Evolutionary conservation across 768 basidiomycete species (phyloP).

Genomic region (Suillus discolor): DNA sequence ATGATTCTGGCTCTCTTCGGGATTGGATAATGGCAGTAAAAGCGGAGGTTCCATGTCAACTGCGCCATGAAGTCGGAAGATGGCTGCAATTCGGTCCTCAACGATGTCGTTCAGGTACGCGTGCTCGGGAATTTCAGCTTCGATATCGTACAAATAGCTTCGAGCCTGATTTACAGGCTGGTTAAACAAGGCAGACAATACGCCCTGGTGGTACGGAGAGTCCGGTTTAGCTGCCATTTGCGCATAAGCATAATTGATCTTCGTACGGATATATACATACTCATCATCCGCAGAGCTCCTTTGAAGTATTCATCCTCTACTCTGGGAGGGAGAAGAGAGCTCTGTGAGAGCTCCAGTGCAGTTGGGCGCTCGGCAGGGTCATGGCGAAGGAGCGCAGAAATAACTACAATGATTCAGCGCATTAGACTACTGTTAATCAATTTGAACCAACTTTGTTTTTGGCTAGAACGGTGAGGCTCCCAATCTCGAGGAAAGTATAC

Average conservation of each 20-base stretch:
- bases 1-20: constrained; percentile 63
- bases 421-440: neutral
- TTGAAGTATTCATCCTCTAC: constrained; percentile 88
- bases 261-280: constrained; percentile 42
- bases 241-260: neutral
- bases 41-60: constrained; percentile 85
- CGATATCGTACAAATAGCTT: constrained; percentile 73
- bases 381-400: constrained; percentile 80
- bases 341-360: constrained; percentile 83
- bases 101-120: constrained; percentile 73
- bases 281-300: constrained; percentile 72
- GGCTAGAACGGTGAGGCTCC: constrained; percentile 59
- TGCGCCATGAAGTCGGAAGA: constrained; percentile 90
- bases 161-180: constrained; percentile 67
- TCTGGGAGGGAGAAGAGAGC: constrained; percentile 70
- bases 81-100: constrained; percentile 70
- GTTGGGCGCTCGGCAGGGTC: constrained; percentile 77
- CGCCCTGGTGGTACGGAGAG: constrained; percentile 78
- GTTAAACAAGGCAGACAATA: constrained; percentile 78
- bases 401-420: constrained; percentile 50
- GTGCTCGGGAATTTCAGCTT: constrained; percentile 69
- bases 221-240: constrained; percentile 60
- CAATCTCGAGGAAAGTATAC: constrained; percentile 80
- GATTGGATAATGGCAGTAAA: constrained; percentile 70
- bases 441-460: constrained; percentile 65